Percentiles rank a stretch among this genome's conserved stretches.
These are phyloP conservation scores for Trifolium pratense DNA, from an alignment of 306 rosid species.

Conservation along the genomic window DNA sequence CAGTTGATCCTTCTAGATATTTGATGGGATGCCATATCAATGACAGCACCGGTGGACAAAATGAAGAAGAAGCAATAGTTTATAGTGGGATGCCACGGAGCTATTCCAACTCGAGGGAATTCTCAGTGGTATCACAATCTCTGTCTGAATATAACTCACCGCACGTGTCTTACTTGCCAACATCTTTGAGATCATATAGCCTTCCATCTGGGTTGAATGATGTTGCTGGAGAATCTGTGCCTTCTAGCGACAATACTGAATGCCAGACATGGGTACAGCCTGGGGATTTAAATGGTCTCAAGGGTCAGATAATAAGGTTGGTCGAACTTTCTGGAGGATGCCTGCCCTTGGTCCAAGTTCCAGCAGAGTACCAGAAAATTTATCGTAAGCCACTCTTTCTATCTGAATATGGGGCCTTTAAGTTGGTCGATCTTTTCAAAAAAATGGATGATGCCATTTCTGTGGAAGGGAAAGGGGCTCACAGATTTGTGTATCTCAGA, in stretches of 20 bases:
- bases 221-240: conserved; percentile 58
- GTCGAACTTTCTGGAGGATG: conserved; percentile 83
- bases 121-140: conserved; percentile 67
- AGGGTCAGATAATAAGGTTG: conserved; percentile 71
- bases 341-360: conserved; percentile 71
- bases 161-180: conserved; percentile 47
- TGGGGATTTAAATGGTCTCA: conserved; percentile 90
- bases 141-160: conserved; percentile 63
- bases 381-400: conserved; percentile 77
- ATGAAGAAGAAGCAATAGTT: conserved; percentile 85
- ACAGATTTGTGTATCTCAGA: conserved; percentile 68
- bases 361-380: conserved; percentile 71
- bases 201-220: conserved; percentile 71
- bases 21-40: conserved; percentile 71
- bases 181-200: conserved; percentile 68
- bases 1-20: conserved; percentile 64
- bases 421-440: conserved; percentile 83
- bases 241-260: conserved; percentile 58
- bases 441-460: conserved; percentile 75
- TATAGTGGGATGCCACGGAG: conserved; percentile 76
- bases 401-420: conserved; percentile 69
- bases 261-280: conserved; percentile 74
- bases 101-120: conserved; percentile 70
- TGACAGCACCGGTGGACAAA: conserved; percentile 57
- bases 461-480: conserved; percentile 77